Percentiles rank a stretch among this genome's conserved stretches.
Evolutionary conservation across 768 basidiomycete genomes (phyloP).

Genomic region (Tylopilus vinaceipallidus): DNA sequence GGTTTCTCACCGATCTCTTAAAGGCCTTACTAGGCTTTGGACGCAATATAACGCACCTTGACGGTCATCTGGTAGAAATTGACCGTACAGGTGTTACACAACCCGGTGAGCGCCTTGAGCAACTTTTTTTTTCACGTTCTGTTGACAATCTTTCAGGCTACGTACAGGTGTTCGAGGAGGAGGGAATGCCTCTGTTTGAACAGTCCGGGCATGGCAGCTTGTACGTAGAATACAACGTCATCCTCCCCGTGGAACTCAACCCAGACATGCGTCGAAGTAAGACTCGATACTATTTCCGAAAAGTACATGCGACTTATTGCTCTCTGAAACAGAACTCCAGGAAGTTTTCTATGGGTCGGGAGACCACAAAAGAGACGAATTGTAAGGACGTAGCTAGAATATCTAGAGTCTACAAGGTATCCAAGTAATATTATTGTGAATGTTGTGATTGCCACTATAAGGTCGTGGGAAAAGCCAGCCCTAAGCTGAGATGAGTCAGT

Average conservation of each 20-base stretch:
- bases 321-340: slow-evolving; percentile 44
- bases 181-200: slow-evolving; percentile 84
- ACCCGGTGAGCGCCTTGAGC: slow-evolving; percentile 54
- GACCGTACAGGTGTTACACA: slow-evolving; percentile 83
- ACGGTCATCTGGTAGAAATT: slow-evolving; percentile 75
- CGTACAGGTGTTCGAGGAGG: slow-evolving; percentile 80
- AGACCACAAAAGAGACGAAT: slow-evolving; percentile 36
- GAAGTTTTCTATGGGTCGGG: slow-evolving; percentile 50
- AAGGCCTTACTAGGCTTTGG: slow-evolving; percentile 98
- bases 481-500: slow-evolving; percentile 17
- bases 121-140: not conserved
- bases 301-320: slow-evolving; percentile 6
- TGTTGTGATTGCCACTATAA: slow-evolving; percentile 11
- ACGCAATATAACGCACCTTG: slow-evolving; percentile 86
- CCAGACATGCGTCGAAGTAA: slow-evolving; percentile 71
- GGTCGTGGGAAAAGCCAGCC: slow-evolving; percentile 30
- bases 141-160: slow-evolving; percentile 50
- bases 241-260: slow-evolving; percentile 75
- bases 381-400: slow-evolving; percentile 31
- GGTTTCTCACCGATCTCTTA: not conserved
- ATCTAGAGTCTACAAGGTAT: slow-evolving; percentile 5
- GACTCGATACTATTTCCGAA: slow-evolving; percentile 30
- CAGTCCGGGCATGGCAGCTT: slow-evolving; percentile 68
- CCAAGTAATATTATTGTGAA: not conserved
- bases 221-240: slow-evolving; percentile 91